Conservation (phyloP, 805 yeast species). For the Nakazawaea anatomiae region DNA sequence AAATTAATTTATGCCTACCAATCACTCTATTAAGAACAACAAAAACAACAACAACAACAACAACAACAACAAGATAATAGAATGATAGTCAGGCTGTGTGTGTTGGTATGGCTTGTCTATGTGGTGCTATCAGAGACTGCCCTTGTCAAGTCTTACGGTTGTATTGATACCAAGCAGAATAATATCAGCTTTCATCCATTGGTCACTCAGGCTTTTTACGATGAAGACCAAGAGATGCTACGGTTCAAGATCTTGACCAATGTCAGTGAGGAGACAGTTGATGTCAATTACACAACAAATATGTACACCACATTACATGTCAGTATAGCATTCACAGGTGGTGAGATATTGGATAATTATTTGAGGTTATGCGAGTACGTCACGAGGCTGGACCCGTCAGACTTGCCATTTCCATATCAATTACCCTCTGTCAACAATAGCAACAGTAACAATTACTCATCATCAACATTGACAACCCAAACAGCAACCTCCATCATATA, state of each 20-base stretch:
- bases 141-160: slow-evolving; percentile 8
- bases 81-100: not conserved
- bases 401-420: slow-evolving; percentile 1
- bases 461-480: not conserved
- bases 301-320: slow-evolving; percentile 44
- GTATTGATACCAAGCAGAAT: slow-evolving; percentile 1
- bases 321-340: slow-evolving; percentile 36
- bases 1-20: not conserved
- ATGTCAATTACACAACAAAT: slow-evolving; percentile 39
- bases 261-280: slow-evolving; percentile 26
- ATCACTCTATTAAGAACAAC: not conserved
- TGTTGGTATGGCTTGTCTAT: not conserved
- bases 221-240: slow-evolving; percentile 9
- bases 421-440: not conserved
- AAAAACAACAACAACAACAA: not conserved
- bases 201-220: slow-evolving; percentile 10
- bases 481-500: not conserved
- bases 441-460: not conserved
- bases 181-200: slow-evolving; percentile 5
- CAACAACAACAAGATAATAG: not conserved
- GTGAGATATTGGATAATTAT: slow-evolving; percentile 31
- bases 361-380: slow-evolving; percentile 34
- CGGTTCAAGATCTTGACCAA: slow-evolving; percentile 10
- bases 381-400: slow-evolving; percentile 3
- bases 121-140: slow-evolving; percentile 7